Base-by-base conservation (phyloP, 768 basidiomycete genomes). In the Collybia sordida region DNA sequence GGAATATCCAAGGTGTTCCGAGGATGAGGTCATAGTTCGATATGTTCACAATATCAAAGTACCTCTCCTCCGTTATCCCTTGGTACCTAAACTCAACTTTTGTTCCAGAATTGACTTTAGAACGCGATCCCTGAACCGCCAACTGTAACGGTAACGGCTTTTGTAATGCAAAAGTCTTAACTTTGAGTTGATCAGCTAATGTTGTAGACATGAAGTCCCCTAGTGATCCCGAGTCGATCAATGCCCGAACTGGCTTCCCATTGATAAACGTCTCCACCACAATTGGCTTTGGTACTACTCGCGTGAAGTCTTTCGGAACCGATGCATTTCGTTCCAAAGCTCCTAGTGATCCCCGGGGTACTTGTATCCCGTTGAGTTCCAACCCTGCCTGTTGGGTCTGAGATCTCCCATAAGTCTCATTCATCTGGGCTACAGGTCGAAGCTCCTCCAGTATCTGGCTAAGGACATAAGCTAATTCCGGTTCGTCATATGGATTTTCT, bases 11-110 rank as follows among this genome's bases (percentile, higher is more conserved):
- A 0, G 61, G 72, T 0, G 70, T 71, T 0, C 73, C 67, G 0
- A 75, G 52, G 3, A 74, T 70, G 0, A 69, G 3, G n/a, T 79
- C 66, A 35, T 77, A 76, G 2, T 55, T 62, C 0, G 68, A 59
- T 0, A 76, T 6, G 40, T 77, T 77, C 0, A 66, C 61, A 0
- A 76, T 53, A 51, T 77, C 64, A 42, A 77, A 74, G 1, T 59
- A 51, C 0, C 62, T 25, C 11, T 62, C 41, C 50, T 45, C 45
- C 24, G 6, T 28, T 1, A 51, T 49, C 15, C 6, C 2, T 22
- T 49, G 38, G 19, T 49, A 49, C 6, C 27, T 7, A 21, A 49
- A 40, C 31, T 39, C 18, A 34, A 44, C 50, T 17, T 14, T 36
- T 2, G 39, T 27, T 12, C 50, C 45, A 31, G 25, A 40, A 27